phyloP scores from a whole-genome alignment of 805 yeast species.

The Candida coquimbonensis region DNA sequence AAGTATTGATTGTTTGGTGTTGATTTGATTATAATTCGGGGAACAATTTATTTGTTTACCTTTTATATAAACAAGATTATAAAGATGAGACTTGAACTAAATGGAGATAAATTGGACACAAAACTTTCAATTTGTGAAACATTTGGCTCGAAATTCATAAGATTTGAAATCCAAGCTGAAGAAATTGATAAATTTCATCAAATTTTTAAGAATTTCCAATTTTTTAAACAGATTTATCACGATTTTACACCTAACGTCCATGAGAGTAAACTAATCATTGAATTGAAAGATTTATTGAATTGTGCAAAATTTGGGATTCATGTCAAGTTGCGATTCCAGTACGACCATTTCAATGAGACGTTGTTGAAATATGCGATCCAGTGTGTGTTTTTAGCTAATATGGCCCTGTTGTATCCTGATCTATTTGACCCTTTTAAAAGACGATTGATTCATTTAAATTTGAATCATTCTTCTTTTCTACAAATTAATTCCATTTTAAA shows the following conservation, averaged over 20 bases:
- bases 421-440: slow-evolving; percentile 3
- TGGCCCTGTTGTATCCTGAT: neutral
- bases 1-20: too few species aligned
- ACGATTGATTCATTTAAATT: neutral
- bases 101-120: neutral
- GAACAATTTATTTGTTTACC: neutral
- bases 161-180: neutral
- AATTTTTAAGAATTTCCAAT: neutral
- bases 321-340: neutral
- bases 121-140: neutral
- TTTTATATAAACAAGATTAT: neutral
- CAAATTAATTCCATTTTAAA: neutral
- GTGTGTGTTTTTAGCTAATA: neutral
- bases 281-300: neutral
- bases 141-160: neutral
- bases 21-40: neutral
- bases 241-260: neutral
- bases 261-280: neutral
- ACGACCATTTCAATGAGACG: neutral
- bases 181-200: neutral
- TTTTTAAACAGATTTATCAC: neutral
- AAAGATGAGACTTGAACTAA: neutral
- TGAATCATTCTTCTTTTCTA: neutral
- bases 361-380: neutral
- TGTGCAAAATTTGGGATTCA: neutral